Evolutionary conservation across 2,329 filamentous ascomycete genomes (phyloP).

Genomic region (Paecilomyces niveus): DNA sequence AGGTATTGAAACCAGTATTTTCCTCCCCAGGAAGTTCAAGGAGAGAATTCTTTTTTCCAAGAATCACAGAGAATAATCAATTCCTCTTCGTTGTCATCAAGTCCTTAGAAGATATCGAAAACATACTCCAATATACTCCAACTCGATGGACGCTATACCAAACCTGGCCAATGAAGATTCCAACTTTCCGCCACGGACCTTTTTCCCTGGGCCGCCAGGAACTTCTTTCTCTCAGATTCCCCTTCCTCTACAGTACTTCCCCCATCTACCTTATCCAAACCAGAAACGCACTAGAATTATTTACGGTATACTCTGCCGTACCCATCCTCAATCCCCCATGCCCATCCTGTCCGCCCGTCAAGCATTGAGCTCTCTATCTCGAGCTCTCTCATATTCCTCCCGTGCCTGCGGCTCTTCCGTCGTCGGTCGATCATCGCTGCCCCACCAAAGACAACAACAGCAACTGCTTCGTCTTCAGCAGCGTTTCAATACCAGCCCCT

Average conservation of each 20-base stretch:
- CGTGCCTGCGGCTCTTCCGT: background rate
- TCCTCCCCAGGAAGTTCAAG: too few relatives aligned
- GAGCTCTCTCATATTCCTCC: background rate
- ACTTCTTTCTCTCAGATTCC: background rate
- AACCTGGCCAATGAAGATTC: background rate
- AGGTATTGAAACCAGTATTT: too few relatives aligned
- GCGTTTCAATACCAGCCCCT: slow-evolving; percentile 1
- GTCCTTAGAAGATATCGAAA: background rate
- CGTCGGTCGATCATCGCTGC: slow-evolving; percentile 4
- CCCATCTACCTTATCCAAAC: background rate
- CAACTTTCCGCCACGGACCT: background rate
- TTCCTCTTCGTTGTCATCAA: too few relatives aligned
- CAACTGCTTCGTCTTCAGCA: slow-evolving; percentile 4
- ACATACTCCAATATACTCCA: background rate
- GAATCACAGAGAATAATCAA: too few relatives aligned
- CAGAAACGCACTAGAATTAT: background rate
- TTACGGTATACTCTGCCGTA: background rate
- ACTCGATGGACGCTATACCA: background rate
- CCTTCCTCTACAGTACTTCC: background rate
- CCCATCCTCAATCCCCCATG: background rate
- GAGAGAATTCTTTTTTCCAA: too few relatives aligned
- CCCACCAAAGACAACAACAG: background rate
- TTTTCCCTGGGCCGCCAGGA: background rate
- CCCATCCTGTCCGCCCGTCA: background rate
- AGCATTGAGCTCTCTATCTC: background rate